These are phyloP conservation scores for Mycena albidolilacea DNA, from an alignment of 768 basidiomycete genomes.

Conservation along the genomic window DNA sequence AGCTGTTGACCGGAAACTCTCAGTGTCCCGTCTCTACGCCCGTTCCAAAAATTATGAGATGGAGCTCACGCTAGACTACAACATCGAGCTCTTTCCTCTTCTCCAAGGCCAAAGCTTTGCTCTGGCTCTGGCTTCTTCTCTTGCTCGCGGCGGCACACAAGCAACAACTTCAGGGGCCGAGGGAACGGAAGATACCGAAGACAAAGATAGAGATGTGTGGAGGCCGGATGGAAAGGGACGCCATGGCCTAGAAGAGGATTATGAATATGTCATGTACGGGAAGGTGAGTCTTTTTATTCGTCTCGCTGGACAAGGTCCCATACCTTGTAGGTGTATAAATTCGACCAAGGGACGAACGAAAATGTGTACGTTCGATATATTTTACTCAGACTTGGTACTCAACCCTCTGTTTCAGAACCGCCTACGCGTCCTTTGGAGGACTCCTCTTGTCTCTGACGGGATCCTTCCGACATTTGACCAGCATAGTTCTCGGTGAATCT, in stretches of 20 bases:
- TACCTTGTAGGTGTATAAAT: conserved; percentile 88
- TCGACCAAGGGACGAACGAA: conserved; percentile 88
- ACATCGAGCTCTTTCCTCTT: conserved; percentile 91
- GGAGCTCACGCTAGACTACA: conserved; percentile 95
- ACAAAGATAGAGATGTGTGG: conserved; percentile 87
- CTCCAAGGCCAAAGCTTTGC: conserved; percentile 79
- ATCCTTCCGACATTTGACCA: conserved; percentile 91
- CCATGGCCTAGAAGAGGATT: conserved; percentile 92
- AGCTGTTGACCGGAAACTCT: conserved; percentile 21
- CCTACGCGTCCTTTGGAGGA: conserved; percentile 97
- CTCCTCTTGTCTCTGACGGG: conserved; percentile 95
- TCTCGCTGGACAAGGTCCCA: conserved; percentile 4
- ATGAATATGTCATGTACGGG: conserved; percentile 99
- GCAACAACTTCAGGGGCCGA: conserved; percentile 63
- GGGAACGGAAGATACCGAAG: conserved; percentile 67
- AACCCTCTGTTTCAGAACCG: conserved; percentile 73
- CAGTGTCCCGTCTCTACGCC: conserved; percentile 93
- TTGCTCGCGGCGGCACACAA: conserved; percentile 69
- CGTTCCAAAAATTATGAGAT: conserved; percentile 94
- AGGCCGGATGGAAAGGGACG: conserved; percentile 87
- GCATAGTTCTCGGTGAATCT: conserved; percentile 93
- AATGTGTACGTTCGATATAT: conserved; percentile 76
- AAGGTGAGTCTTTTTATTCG: conserved; percentile 70
- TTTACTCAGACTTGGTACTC: conserved; percentile 26
- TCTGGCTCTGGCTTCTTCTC: conserved; percentile 87